Evolutionary conservation across 179 eudicot species (phyloP), one percentile per base, ranked within the genome.

Genomic region (Carnegiea gigantea): DNA sequence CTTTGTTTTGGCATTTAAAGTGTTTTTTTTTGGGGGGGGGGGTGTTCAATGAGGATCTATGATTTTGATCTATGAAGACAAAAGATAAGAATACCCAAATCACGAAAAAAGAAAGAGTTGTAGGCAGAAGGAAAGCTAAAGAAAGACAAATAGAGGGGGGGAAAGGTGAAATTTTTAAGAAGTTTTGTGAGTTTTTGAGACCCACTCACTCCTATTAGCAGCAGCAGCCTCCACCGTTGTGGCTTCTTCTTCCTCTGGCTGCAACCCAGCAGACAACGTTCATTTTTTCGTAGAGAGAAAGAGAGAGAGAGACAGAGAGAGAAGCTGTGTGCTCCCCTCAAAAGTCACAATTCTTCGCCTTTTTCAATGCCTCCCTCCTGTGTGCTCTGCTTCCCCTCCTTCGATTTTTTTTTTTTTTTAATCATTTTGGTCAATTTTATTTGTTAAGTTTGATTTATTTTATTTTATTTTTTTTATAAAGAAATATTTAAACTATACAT

Each of bases 171-270:
- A 40, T 9, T 73, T 83, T 78, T 30, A 23, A 44, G 79, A 33
- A 23, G 30, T 54, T 30, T 24, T 28, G 48, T 44, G 15, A 9
- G 9, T 7, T 49, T 76, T 18, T 82, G 9, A 78, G 82, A 65
- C 38, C 71, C 36, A 33, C 36, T 54, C 15, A 10, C 36, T 38
- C 62, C 70, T 79, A 79, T 76, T 54, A 84, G 64, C 75, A 79
- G 15, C 11, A 81, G 62, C 38, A 26, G 71, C 36, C n/a, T 68
- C 73, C 51, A 53, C 20, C 67, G 77, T 33, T 86, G 81, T 86
- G 89, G 88, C 82, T 87, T 86, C 87, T 87, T 81, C 84, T 85
- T 73, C 38, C 76, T 89, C 88, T 92, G 95, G 95, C 89, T 76
- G 80, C 83, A 89, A 81, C 92, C 92, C 77, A 88, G 64, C 51